phyloP scores from a whole-genome alignment of 1,139 yeast genomes.

The Suhomyces kunorum region DNA sequence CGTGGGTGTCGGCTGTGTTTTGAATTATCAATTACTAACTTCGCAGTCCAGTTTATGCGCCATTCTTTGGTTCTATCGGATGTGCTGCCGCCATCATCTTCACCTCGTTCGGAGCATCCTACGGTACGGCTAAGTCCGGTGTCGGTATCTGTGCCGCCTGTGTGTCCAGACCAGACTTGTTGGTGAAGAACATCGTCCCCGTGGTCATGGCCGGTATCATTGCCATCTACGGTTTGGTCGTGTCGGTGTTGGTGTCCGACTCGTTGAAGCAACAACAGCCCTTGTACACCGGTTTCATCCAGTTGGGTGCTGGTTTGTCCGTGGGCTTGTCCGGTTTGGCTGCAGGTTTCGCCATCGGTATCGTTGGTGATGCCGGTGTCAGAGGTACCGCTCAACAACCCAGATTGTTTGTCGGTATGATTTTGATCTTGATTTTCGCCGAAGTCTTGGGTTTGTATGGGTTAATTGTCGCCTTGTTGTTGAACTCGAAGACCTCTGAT shows the following conservation, averaged over 20 bases:
- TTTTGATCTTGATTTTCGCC: slow-evolving; percentile 94
- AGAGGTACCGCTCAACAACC: slow-evolving; percentile 97
- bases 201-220: slow-evolving; percentile 99
- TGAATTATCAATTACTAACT: slow-evolving; percentile 22
- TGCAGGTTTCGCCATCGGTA: slow-evolving; percentile 98
- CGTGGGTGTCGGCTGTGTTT: slow-evolving; percentile 1
- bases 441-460: slow-evolving; percentile 98
- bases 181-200: slow-evolving; percentile 88
- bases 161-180: slow-evolving; percentile 93
- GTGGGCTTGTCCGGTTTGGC: slow-evolving; percentile 98
- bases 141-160: slow-evolving; percentile 99
- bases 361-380: slow-evolving; percentile 98
- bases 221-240: slow-evolving; percentile 98
- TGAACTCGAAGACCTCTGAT: slow-evolving; percentile 96
- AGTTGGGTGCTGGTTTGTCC: slow-evolving; percentile 96
- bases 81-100: slow-evolving; percentile 98
- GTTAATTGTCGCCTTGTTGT: slow-evolving; percentile 92
- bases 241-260: slow-evolving; percentile 91
- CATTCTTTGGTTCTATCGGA: slow-evolving; percentile 97
- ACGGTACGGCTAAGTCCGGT: slow-evolving; percentile 99
- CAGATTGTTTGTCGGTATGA: slow-evolving; percentile 95
- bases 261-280: slow-evolving; percentile 90
- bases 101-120: slow-evolving; percentile 98
- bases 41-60: slow-evolving; percentile 76
- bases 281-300: slow-evolving; percentile 95